Conservation (phyloP, 1,284 basidiomycete species). For the Fomitopsis betulina region DNA sequence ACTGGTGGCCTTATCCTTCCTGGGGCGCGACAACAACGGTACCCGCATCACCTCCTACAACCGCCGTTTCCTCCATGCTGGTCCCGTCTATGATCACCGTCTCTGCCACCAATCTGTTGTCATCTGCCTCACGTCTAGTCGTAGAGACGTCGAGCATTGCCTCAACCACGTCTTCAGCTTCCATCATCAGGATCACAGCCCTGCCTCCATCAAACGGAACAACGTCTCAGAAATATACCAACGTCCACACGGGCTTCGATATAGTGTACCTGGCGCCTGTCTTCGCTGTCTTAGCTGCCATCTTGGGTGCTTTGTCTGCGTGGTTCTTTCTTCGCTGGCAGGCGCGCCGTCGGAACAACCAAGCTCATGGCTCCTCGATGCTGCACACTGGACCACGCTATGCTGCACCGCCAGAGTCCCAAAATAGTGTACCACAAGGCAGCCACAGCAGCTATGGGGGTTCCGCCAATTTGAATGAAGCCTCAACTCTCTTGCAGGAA, state of each 20-base stretch:
- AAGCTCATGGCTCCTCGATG: conserved; percentile 4
- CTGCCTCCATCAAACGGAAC: conserved; percentile 32
- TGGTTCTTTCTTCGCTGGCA: conserved; percentile 23
- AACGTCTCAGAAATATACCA: conserved; percentile 21
- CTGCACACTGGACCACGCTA: conserved; percentile 38
- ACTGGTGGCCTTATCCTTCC: conserved; percentile 22
- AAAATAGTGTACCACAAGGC: neutral
- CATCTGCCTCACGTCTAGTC: neutral
- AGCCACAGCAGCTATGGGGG: neutral
- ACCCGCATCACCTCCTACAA: neutral
- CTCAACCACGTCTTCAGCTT: conserved; percentile 3
- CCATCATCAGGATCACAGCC: conserved; percentile 32
- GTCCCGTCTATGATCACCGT: neutral
- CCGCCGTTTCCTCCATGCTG: neutral
- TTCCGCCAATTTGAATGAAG: neutral
- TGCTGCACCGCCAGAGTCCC: conserved; percentile 19
- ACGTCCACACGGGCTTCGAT: conserved; percentile 23
- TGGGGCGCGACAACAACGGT: conserved; percentile 9
- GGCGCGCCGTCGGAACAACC: conserved; percentile 6
- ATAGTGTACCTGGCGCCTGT: conserved; percentile 36
- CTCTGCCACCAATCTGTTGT: neutral
- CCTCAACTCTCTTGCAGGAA: neutral
- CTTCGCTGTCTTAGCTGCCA: conserved; percentile 33
- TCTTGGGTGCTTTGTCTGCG: conserved; percentile 28
- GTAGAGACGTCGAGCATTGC: neutral